Percentiles rank a stretch among this genome's conserved stretches.
Evolutionary conservation across 2,329 filamentous ascomycete species (phyloP).

Genomic region (Pseudovirgaria hyperparasitica): DNA sequence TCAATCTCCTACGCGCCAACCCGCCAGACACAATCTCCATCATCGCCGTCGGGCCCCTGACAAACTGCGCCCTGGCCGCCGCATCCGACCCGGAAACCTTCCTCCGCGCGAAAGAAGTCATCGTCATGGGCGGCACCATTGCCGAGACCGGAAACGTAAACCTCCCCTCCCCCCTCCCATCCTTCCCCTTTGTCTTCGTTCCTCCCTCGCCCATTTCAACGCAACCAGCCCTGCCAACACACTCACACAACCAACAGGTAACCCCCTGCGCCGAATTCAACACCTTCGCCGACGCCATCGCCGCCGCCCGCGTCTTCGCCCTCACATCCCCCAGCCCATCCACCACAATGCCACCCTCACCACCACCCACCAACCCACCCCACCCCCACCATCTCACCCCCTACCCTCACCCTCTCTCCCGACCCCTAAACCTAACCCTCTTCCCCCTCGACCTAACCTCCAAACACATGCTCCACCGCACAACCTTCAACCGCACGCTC

Average conservation of each 20-base stretch:
- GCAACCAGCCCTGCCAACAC: constrained; percentile 20
- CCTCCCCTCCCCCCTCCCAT: constrained; percentile 6
- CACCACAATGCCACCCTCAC: constrained; percentile 63
- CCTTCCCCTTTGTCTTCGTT: background rate
- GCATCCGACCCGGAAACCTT: constrained; percentile 83
- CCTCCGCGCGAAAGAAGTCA: constrained; percentile 74
- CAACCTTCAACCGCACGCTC: constrained; percentile 22
- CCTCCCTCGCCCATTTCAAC: constrained; percentile 9
- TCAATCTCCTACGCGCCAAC: constrained; percentile 72
- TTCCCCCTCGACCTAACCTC: constrained; percentile 38
- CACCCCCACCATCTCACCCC: constrained; percentile 19
- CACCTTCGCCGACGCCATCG: constrained; percentile 63
- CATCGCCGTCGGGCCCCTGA: constrained; percentile 78
- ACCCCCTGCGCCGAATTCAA: constrained; percentile 89
- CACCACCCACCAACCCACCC: constrained; percentile 28
- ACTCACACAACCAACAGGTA: constrained; percentile 33
- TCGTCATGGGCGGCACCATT: constrained; percentile 90
- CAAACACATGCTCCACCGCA: constrained; percentile 28
- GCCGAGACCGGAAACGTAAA: constrained; percentile 60
- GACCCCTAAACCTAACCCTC: constrained; percentile 30
- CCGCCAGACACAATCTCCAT: constrained; percentile 79
- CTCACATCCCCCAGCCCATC: constrained; percentile 46
- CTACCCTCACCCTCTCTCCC: constrained; percentile 30
- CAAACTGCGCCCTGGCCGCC: constrained; percentile 84
- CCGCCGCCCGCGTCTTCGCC: constrained; percentile 35